Evolutionary conservation across 371 early-diverging fungal species (phyloP), one percentile per base, ranked within the genome.

Genomic region (Circinella minor): DNA sequence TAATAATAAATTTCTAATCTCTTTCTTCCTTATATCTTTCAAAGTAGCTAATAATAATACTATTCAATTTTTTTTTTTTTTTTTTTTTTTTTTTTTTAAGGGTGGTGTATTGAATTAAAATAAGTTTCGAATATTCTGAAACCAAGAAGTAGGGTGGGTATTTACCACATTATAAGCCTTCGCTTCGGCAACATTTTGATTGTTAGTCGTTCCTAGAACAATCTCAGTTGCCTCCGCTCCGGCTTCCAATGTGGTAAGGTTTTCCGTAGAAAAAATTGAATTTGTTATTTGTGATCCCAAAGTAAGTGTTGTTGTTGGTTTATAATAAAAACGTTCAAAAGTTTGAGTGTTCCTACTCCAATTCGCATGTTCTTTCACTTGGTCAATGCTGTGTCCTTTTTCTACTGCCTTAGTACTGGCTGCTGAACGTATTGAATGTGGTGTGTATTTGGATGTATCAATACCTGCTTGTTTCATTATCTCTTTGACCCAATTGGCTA

Each of bases 261-360:
- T 61, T n/a, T 61, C 39, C 36, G 61, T 61, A 14, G 61, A 61
- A 61, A 61, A 61, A 61, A 61, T 37, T 34, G 61, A 8, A 34
- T n/a, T 14, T 36, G 61, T n/a, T 1, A 61, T 36, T 18, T 36
- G 10, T 6, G 61, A 10, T 6, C 61, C 39, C 18, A 34, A 14
- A 7, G 36, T 9, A 61, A 10, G 61, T 61, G 8, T n/a, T 37
- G 6, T n/a, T 34, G 11, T 17, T 37, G 61, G 61, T 5, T 36
- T 54, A 14, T 54, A 49, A 55, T 66, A 71, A 36, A 37, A 71
- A n/a, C 57, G 36, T 55, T 71, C 66, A 43, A 66, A 71, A 1
- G 66, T 71, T 15, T 61, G 20, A 3, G 62, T 37, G 1, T 36
- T 46, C 0, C 47, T 27, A 39, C 71, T 71, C 65, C 66, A 71